Conservation (phyloP, 768 basidiomycete genomes). For the Tephrocybe sp. region DNA sequence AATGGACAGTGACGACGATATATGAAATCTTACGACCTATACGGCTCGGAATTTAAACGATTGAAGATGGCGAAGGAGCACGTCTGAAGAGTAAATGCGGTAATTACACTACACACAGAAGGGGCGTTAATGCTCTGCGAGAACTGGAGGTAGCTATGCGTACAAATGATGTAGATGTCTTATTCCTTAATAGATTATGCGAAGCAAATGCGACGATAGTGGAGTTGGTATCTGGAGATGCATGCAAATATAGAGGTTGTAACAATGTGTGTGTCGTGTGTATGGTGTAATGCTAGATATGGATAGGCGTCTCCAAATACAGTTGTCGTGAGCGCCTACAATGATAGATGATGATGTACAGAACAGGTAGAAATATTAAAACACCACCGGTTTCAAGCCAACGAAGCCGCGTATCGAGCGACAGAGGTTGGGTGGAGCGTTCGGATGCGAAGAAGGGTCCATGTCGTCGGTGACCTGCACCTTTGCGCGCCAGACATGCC, state of each 20-base stretch:
- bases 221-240: not conserved
- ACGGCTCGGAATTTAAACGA: not conserved
- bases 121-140: no score
- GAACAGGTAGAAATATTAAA: not conserved
- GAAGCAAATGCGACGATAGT: slow-evolving; percentile 12
- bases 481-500: slow-evolving; percentile 52
- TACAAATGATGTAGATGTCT: not conserved
- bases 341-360: not conserved
- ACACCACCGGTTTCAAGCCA: slow-evolving; percentile 37
- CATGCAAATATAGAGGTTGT: not conserved
- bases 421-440: slow-evolving; percentile 30
- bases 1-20: not conserved
- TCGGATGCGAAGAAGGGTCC: not conserved
- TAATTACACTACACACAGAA: no score
- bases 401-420: slow-evolving; percentile 58
- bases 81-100: no score
- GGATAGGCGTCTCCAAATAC: not conserved
- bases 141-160: not conserved
- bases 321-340: no score
- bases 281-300: not conserved
- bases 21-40: not conserved
- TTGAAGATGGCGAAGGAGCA: no score
- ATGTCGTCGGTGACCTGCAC: slow-evolving; percentile 18
- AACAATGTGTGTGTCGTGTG: not conserved
- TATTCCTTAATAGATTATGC: slow-evolving; percentile 7